Conservation (phyloP, 371 early-diverging fungal genomes). For the Mucor indicus region DNA sequence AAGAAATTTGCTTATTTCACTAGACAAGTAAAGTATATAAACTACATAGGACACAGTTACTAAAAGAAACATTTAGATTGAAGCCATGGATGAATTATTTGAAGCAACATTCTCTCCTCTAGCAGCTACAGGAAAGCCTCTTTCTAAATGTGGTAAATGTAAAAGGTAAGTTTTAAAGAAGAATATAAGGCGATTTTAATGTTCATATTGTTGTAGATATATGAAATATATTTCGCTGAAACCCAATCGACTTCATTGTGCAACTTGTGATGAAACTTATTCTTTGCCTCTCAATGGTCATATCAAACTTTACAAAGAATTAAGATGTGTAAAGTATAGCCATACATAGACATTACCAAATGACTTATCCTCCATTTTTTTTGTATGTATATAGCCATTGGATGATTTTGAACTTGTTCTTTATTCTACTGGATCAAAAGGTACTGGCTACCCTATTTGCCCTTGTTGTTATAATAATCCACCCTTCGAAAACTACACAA, state of each 20-base stretch:
- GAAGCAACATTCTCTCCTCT: slow-evolving; percentile 55
- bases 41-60: too few relatives aligned
- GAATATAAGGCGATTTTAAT: too few relatives aligned
- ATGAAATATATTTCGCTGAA: slow-evolving; percentile 51
- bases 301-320: slow-evolving; percentile 52
- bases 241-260: slow-evolving; percentile 50
- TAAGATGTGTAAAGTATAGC: slow-evolving; percentile 50
- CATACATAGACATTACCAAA: too few relatives aligned
- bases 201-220: slow-evolving; percentile 27
- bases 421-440: slow-evolving; percentile 53
- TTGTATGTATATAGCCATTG: slow-evolving; percentile 24
- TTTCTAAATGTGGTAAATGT: slow-evolving; percentile 59
- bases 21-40: slow-evolving; percentile 38
- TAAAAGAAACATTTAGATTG: slow-evolving; percentile 25
- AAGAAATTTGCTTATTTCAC: slow-evolving; percentile 49
- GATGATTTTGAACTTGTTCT: slow-evolving; percentile 55
- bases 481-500: slow-evolving; percentile 49
- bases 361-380: too few relatives aligned
- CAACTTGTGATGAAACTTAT: slow-evolving; percentile 55
- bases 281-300: slow-evolving; percentile 49
- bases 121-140: slow-evolving; percentile 42
- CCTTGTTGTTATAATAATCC: slow-evolving; percentile 56
- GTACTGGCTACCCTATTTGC: slow-evolving; percentile 51
- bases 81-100: slow-evolving; percentile 52
- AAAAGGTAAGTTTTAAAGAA: slow-evolving; percentile 36